Evolutionary conservation across 805 yeast species (phyloP).

Genomic region (Metschnikowia santaceciliae): DNA sequence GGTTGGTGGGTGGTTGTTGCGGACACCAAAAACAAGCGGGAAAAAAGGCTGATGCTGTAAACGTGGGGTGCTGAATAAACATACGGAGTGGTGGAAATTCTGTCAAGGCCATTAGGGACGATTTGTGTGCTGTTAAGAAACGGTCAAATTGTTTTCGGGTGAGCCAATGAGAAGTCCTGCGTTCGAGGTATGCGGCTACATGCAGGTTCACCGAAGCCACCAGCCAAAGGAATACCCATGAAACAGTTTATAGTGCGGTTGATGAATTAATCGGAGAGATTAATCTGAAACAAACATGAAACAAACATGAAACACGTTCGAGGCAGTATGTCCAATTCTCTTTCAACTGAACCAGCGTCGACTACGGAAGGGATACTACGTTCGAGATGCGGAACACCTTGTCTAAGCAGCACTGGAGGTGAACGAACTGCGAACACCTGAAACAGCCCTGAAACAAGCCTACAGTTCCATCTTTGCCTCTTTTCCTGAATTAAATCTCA

Average conservation of each 20-base stretch:
- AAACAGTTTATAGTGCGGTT: not conserved
- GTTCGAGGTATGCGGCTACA: slow-evolving; percentile 5
- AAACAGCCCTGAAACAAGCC: not conserved
- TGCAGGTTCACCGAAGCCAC: not conserved
- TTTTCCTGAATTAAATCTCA: no score
- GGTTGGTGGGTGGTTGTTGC: not conserved
- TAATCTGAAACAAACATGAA: not conserved
- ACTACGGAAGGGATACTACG: no score
- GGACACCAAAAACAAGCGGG: not conserved
- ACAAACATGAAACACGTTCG: not conserved
- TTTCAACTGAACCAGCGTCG: no score
- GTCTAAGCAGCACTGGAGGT: no score
- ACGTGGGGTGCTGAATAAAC: not conserved
- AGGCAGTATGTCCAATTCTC: no score
- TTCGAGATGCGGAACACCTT: no score
- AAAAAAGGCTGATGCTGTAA: not conserved
- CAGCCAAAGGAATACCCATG: not conserved
- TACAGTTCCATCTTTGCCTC: no score
- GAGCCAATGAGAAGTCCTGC: slow-evolving; percentile 21
- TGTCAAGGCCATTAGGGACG: slow-evolving; percentile 16
- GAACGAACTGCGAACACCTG: not conserved
- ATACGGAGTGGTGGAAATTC: slow-evolving; percentile 23
- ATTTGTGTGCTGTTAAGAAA: not conserved
- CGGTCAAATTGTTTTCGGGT: slow-evolving; percentile 3
- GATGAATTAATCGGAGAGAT: no score